A percentile compares a stretch with the other conserved stretches of the same genome.
phyloP scores from a whole-genome alignment of 2,329 filamentous ascomycete species.

The Aspergillus sp. region DNA sequence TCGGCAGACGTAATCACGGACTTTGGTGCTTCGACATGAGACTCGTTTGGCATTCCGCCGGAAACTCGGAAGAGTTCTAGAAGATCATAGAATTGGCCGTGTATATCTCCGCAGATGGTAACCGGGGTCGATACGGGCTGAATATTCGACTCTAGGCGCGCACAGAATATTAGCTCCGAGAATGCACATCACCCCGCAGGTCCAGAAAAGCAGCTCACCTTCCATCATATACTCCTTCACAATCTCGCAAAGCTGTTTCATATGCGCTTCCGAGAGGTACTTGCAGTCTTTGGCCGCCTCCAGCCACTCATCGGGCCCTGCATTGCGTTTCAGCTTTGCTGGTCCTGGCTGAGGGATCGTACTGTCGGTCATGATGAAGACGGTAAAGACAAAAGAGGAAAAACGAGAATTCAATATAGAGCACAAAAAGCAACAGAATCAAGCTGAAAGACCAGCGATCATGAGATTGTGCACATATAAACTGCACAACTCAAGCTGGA shows the following conservation, averaged over 20 bases:
- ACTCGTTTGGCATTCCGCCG: slow-evolving; percentile 92
- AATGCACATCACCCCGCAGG: neutral
- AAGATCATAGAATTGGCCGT: slow-evolving; percentile 98
- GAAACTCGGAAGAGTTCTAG: slow-evolving; percentile 96
- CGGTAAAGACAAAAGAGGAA: neutral
- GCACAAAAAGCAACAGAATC: neutral
- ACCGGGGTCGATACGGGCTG: slow-evolving; percentile 97
- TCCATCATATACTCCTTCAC: slow-evolving; percentile 99
- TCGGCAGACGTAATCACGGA: slow-evolving; percentile 86
- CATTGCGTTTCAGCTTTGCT: slow-evolving; percentile 79
- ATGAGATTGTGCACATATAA: neutral
- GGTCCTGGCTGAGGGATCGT: slow-evolving; percentile 87
- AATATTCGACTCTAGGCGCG: slow-evolving; percentile 83
- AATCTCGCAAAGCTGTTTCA: slow-evolving; percentile 99
- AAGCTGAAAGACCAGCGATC: neutral
- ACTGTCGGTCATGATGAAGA: slow-evolving; percentile 46
- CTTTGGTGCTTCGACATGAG: slow-evolving; percentile 69
- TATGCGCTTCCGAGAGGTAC: slow-evolving; percentile 91
- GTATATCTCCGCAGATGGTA: slow-evolving; percentile 96
- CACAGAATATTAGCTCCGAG: slow-evolving; percentile 20
- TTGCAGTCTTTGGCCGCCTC: slow-evolving; percentile 96
- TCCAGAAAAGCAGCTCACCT: slow-evolving; percentile 57
- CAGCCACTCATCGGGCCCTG: slow-evolving; percentile 93
- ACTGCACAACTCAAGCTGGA: slow-evolving; percentile 1
- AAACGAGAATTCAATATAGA: slow-evolving; percentile 1